A percentile compares a stretch with the other conserved stretches of the same genome.
These are phyloP conservation scores for Talaromyces nanjingensis DNA, from an alignment of 495 filamentous ascomycete genomes.

Conservation along the genomic window DNA sequence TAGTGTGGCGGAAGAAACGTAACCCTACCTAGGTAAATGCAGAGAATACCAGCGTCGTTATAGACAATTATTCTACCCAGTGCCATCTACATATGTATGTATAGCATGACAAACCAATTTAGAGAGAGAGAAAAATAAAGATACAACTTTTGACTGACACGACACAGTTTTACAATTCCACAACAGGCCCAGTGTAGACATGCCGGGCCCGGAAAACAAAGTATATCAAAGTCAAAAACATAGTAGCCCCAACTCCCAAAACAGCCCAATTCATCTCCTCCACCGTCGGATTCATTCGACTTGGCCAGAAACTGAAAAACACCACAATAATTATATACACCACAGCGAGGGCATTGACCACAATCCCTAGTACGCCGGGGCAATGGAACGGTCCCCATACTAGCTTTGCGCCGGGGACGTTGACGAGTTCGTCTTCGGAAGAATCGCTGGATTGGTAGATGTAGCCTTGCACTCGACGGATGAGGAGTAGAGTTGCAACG, in stretches of 20 bases:
- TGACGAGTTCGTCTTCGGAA: constrained; percentile 12
- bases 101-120: neutral
- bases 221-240: constrained; percentile 26
- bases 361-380: constrained; percentile 34
- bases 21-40: too few species aligned
- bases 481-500: neutral
- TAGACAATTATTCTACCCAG: too few species aligned
- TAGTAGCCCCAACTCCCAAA: constrained; percentile 28
- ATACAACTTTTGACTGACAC: neutral
- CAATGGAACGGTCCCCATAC: constrained; percentile 45
- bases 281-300: constrained; percentile 22
- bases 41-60: neutral
- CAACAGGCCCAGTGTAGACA: constrained; percentile 23
- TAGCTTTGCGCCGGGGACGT: constrained; percentile 19
- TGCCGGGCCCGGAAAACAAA: constrained; percentile 23
- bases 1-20: too few species aligned
- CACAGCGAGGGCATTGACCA: constrained; percentile 34
- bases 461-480: constrained; percentile 7
- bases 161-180: constrained; percentile 11
- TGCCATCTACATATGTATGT: neutral
- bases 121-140: neutral
- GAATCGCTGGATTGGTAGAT: constrained; percentile 14
- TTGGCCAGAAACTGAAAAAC: constrained; percentile 40
- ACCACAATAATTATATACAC: constrained; percentile 30
- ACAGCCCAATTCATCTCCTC: constrained; percentile 43